Evolutionary conservation across 1,139 yeast species (phyloP).

Genomic region (Diutina pseudorugosa): DNA sequence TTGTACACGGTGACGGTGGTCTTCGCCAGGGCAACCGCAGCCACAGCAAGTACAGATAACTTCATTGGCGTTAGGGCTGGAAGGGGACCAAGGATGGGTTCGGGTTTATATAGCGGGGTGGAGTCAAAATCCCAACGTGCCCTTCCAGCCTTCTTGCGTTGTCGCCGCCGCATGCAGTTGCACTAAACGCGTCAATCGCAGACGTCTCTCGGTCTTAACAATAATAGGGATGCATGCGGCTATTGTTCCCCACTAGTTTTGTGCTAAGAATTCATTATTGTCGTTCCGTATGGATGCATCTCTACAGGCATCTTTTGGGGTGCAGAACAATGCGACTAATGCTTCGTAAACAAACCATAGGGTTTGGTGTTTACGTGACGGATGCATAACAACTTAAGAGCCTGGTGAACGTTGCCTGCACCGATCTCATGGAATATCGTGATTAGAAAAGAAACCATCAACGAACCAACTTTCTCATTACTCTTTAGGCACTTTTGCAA

Average conservation of each 20-base stretch:
- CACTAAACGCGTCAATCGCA: not conserved
- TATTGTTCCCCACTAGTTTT: not conserved
- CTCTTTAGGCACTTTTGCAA: too few relatives aligned
- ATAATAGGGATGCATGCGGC: not conserved
- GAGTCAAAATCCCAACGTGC: not conserved
- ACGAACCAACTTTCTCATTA: too few relatives aligned
- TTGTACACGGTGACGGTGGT: conserved; percentile 1
- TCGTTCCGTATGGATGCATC: not conserved
- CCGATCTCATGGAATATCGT: not conserved
- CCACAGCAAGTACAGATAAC: not conserved
- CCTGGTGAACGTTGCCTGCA: not conserved
- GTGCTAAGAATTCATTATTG: not conserved
- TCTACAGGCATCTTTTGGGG: not conserved
- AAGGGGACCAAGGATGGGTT: not conserved
- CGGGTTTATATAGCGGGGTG: not conserved
- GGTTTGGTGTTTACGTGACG: not conserved
- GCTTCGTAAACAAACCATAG: not conserved
- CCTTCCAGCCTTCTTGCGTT: not conserved
- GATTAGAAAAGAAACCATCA: not conserved
- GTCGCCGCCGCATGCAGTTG: not conserved
- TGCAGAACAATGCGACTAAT: not conserved
- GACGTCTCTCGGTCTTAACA: not conserved
- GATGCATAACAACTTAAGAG: not conserved
- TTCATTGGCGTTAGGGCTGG: not conserved
- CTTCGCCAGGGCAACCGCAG: not conserved